Conservation (phyloP, 768 basidiomycete genomes). For the Leccinum longicurvipes region DNA sequence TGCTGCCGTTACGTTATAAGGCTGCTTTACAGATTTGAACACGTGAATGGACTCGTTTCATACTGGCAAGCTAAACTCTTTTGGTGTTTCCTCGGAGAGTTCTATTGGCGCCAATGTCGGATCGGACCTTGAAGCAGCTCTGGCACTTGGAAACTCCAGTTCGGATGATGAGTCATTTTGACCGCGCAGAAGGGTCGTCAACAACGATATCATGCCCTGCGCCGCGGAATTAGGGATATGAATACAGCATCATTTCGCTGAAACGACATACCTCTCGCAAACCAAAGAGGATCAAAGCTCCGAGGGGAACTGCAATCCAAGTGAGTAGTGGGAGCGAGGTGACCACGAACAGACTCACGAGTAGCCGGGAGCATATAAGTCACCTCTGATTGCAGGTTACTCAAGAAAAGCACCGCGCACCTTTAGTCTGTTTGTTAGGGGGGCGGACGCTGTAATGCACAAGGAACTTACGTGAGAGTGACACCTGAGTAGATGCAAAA, state of each 20-base stretch:
- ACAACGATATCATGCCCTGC: slow-evolving; percentile 40
- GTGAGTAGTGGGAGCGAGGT: not conserved
- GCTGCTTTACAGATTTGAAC: too few relatives aligned
- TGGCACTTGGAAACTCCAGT: slow-evolving; percentile 24
- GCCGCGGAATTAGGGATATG: not conserved
- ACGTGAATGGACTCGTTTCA: slow-evolving; percentile 4
- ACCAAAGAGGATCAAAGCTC: slow-evolving; percentile 47
- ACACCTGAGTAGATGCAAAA: slow-evolving; percentile 46
- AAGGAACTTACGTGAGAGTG: slow-evolving; percentile 38
- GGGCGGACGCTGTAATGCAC: not conserved
- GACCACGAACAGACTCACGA: slow-evolving; percentile 28
- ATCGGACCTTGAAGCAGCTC: slow-evolving; percentile 16
- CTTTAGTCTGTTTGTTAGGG: slow-evolving; percentile 21
- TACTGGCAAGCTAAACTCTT: slow-evolving; percentile 4
- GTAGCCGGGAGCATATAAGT: slow-evolving; percentile 50
- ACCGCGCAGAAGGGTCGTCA: slow-evolving; percentile 18
- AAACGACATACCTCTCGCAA: slow-evolving; percentile 40
- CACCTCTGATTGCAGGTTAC: slow-evolving; percentile 26
- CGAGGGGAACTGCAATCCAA: slow-evolving; percentile 43
- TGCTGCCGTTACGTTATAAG: too few relatives aligned
- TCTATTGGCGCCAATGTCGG: not conserved
- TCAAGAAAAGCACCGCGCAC: slow-evolving; percentile 38
- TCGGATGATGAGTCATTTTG: slow-evolving; percentile 7
- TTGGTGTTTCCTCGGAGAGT: slow-evolving; percentile 1
- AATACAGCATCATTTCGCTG: not conserved